Evolutionary conservation across 257 asterid genomes (phyloP).

Genomic region (Solanum sitiens): DNA sequence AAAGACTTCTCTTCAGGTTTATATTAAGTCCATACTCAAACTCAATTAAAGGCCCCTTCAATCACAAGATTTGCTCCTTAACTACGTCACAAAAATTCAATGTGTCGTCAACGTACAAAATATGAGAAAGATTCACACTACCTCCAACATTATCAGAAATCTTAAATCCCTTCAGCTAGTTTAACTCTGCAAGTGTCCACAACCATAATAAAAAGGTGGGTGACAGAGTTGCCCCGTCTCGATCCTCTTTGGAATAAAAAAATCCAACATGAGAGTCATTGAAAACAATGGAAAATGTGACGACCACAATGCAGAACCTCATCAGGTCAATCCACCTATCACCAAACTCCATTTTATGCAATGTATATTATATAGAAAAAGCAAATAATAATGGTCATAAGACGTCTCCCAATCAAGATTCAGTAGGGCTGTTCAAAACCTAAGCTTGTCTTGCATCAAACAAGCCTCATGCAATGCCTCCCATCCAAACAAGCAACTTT

Average conservation of each 20-base stretch:
- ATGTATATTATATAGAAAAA: not conserved
- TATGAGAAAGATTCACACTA: not conserved
- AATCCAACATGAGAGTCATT: not conserved
- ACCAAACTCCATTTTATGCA: not conserved
- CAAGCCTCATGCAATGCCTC: not conserved
- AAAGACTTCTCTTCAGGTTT: not conserved
- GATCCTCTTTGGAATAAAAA: not conserved
- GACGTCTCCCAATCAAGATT: not conserved
- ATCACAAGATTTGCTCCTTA: not conserved
- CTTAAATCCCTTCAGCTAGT: not conserved
- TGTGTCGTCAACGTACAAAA: not conserved
- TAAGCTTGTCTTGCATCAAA: not conserved
- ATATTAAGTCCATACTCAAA: not conserved
- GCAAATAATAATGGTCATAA: not conserved
- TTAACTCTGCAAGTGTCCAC: not conserved
- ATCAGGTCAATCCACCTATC: not conserved
- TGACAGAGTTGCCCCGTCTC: not conserved
- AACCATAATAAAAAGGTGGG: not conserved
- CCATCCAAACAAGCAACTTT: not conserved
- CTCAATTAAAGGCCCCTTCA: not conserved
- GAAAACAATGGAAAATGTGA: not conserved
- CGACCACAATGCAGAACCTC: not conserved
- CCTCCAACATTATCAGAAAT: not conserved
- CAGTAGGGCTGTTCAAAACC: not conserved
- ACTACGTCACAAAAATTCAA: not conserved